Evolutionary conservation across 2,329 filamentous ascomycete genomes (phyloP).

Genomic region (Ophiocordyceps robertsii): DNA sequence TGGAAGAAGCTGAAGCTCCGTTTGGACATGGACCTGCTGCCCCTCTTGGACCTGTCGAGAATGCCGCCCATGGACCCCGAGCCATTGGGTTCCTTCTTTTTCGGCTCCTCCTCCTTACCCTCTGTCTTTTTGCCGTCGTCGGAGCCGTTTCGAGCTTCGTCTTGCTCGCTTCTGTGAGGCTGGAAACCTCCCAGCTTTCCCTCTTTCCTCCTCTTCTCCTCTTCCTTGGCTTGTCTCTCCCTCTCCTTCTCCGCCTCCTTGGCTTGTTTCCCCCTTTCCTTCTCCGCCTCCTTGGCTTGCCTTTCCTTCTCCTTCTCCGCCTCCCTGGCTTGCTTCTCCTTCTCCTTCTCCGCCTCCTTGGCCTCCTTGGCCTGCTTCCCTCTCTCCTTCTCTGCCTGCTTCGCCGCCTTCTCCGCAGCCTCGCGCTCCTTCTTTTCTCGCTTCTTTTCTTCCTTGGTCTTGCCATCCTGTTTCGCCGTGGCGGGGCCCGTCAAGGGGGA

Average conservation of each 20-base stretch:
- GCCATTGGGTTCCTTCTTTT: slow-evolving; percentile 22
- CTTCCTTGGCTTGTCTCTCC: slow-evolving; percentile 26
- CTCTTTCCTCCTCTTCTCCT: slow-evolving; percentile 28
- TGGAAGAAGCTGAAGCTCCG: slow-evolving; percentile 58
- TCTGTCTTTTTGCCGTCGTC: slow-evolving; percentile 53
- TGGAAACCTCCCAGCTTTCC: slow-evolving; percentile 40
- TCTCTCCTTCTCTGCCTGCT: slow-evolving; percentile 28
- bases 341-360: slow-evolving; percentile 31
- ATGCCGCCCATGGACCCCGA: slow-evolving; percentile 28
- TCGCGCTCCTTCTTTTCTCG: slow-evolving; percentile 57
- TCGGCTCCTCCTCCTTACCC: slow-evolving; percentile 32
- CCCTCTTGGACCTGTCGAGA: slow-evolving; percentile 54
- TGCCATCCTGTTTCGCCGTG: slow-evolving; percentile 14
- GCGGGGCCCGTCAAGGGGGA: slow-evolving; percentile 7
- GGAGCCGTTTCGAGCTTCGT: slow-evolving; percentile 40
- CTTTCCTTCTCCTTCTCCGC: slow-evolving; percentile 22
- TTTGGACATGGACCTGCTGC: slow-evolving; percentile 66
- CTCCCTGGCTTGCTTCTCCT: slow-evolving; percentile 31
- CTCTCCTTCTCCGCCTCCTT: slow-evolving; percentile 28
- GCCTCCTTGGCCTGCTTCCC: slow-evolving; percentile 39
- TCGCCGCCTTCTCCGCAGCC: slow-evolving; percentile 41
- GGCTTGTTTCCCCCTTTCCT: slow-evolving; percentile 23
- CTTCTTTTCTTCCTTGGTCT: slow-evolving; percentile 47
- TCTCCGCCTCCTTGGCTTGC: slow-evolving; percentile 28
- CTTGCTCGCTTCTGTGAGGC: slow-evolving; percentile 41